A percentile compares a stretch with the other conserved stretches of the same genome.
phyloP scores from a whole-genome alignment of 2,329 filamentous ascomycete genomes.

The Neonectria magnoliae region DNA sequence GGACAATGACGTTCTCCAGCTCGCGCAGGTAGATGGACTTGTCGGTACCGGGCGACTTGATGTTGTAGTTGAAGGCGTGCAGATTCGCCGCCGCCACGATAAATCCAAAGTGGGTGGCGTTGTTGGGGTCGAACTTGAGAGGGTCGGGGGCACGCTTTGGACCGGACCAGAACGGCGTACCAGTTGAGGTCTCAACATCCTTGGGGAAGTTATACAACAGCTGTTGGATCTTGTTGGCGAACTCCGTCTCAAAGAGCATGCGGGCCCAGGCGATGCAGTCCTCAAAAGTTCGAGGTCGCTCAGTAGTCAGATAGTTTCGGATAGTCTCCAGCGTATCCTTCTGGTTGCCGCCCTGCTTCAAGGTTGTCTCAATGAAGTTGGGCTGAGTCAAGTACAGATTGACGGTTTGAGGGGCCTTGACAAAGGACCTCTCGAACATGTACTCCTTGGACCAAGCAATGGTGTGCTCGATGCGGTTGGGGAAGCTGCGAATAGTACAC shows the following conservation, averaged over 20 bases:
- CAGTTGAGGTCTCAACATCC: slow-evolving; percentile 86
- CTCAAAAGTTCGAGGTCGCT: slow-evolving; percentile 91
- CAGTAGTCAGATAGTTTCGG: slow-evolving; percentile 87
- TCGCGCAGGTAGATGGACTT: slow-evolving; percentile 80
- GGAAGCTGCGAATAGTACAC: slow-evolving; percentile 97
- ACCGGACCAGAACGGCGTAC: slow-evolving; percentile 96
- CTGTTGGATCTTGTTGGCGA: slow-evolving; percentile 96
- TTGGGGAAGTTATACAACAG: slow-evolving; percentile 97
- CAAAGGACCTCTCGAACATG: slow-evolving; percentile 92
- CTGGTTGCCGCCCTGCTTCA: slow-evolving; percentile 95
- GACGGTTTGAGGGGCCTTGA: slow-evolving; percentile 91
- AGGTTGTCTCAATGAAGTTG: slow-evolving; percentile 84
- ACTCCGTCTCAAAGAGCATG: slow-evolving; percentile 93
- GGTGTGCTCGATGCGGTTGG: slow-evolving; percentile 97
- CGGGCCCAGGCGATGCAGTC: slow-evolving; percentile 98
- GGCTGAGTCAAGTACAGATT: slow-evolving; percentile 94
- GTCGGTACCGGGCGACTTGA: slow-evolving; percentile 79
- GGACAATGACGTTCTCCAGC: slow-evolving; percentile 91
- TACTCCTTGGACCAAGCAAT: slow-evolving; percentile 96
- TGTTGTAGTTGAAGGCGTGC: slow-evolving; percentile 97
- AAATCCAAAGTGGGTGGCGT: slow-evolving; percentile 88
- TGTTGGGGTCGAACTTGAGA: slow-evolving; percentile 86
- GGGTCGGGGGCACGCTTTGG: slow-evolving; percentile 96
- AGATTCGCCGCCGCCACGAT: slow-evolving; percentile 89
- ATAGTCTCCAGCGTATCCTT: slow-evolving; percentile 93